phyloP scores from a whole-genome alignment of 2,329 filamentous ascomycete genomes.

The Stagonosporopsis cucurbitacearum region DNA sequence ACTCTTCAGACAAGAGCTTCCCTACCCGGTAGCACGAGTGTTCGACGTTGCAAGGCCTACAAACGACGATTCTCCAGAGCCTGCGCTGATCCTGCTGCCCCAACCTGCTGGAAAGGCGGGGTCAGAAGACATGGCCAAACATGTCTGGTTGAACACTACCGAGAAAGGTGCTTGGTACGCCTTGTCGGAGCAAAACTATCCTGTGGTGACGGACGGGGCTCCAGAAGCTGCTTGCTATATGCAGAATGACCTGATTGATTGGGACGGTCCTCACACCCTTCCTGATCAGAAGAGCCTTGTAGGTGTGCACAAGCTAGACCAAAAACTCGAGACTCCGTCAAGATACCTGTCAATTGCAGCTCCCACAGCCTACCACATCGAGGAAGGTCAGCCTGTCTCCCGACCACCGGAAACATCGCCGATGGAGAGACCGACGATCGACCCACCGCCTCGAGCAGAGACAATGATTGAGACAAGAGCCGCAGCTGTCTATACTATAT shows the following conservation, averaged over 20 bases:
- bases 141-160: constrained; percentile 84
- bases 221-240: constrained; percentile 64
- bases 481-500: constrained; percentile 19
- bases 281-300: constrained; percentile 47
- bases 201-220: constrained; percentile 77
- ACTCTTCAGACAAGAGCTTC: constrained; percentile 64
- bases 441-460: constrained; percentile 26
- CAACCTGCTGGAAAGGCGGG: constrained; percentile 74
- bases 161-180: constrained; percentile 91
- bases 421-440: constrained; percentile 29
- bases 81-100: constrained; percentile 81
- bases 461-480: constrained; percentile 22
- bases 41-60: constrained; percentile 85
- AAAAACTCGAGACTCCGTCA: constrained; percentile 30
- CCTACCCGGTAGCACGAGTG: constrained; percentile 81
- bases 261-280: constrained; percentile 36
- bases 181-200: constrained; percentile 84
- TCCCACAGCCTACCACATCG: constrained; percentile 31
- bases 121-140: constrained; percentile 49
- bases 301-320: constrained; percentile 49
- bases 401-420: constrained; percentile 31
- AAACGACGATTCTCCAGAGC: constrained; percentile 69
- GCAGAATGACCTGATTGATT: constrained; percentile 33
- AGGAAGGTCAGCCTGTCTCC: constrained; percentile 29
- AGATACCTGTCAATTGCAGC: constrained; percentile 34